A percentile compares a stretch with the other conserved stretches of the same genome.
phyloP scores from a whole-genome alignment of 2,329 filamentous ascomycete species.

The Fulvia fulva region DNA sequence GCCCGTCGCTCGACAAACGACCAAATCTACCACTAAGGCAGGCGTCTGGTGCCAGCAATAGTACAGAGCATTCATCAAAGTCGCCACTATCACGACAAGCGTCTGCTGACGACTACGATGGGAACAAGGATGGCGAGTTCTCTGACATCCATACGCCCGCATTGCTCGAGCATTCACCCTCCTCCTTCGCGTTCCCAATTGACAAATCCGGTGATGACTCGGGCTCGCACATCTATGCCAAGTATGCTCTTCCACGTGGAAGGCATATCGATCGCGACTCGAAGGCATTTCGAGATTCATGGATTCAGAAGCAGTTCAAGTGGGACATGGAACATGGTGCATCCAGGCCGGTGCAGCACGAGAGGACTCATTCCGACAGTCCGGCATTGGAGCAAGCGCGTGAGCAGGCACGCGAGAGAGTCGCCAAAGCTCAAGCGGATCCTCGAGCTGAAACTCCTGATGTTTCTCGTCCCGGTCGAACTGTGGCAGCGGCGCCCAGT shows the following conservation, averaged over 20 bases:
- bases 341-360: constrained; percentile 8
- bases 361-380: constrained; percentile 20
- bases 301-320: constrained; percentile 49
- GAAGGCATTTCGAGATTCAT: constrained; percentile 52
- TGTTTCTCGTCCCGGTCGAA: constrained; percentile 13
- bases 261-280: constrained; percentile 70
- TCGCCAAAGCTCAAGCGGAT: background rate
- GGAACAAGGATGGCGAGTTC: background rate
- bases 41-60: constrained; percentile 26
- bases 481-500: constrained; percentile 12
- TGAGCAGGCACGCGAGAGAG: background rate
- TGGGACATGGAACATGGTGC: constrained; percentile 50
- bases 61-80: constrained; percentile 23
- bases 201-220: constrained; percentile 14
- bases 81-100: constrained; percentile 35
- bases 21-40: constrained; percentile 19
- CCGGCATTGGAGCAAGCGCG: background rate
- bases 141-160: background rate
- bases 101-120: constrained; percentile 32
- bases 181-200: background rate
- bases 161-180: background rate
- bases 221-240: constrained; percentile 81
- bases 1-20: constrained; percentile 24
- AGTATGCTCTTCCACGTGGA: constrained; percentile 77
- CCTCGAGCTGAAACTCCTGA: constrained; percentile 7